Conservation (phyloP, 2,329 filamentous ascomycete genomes). For the Fusarium armeniacum region DNA sequence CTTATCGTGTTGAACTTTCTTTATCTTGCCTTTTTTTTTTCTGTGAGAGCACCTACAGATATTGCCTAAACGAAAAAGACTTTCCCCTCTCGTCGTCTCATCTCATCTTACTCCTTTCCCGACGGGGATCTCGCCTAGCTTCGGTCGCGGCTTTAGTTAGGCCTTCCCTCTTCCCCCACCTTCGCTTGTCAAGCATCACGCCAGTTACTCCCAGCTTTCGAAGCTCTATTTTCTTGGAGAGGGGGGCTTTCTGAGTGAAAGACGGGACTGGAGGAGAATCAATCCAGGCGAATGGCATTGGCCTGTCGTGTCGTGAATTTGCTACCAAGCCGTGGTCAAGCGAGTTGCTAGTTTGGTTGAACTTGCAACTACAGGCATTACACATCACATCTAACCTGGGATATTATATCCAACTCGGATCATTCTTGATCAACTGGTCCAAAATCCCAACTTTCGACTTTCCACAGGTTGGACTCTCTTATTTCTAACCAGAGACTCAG, state of each 20-base stretch:
- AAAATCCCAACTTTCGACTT: background rate
- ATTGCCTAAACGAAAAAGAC: slow-evolving; percentile 10
- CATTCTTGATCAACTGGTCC: slow-evolving; percentile 2
- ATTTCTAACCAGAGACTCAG: background rate
- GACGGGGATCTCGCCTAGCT: slow-evolving; percentile 18
- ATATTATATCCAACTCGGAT: slow-evolving; percentile 32
- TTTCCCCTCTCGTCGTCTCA: slow-evolving; percentile 11
- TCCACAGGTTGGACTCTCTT: background rate
- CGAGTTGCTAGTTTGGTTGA: slow-evolving; percentile 9
- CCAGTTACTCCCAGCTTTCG: slow-evolving; percentile 27
- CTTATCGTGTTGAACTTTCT: slow-evolving; percentile 4
- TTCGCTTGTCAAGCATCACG: slow-evolving; percentile 40
- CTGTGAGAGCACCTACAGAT: background rate
- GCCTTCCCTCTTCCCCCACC: slow-evolving; percentile 27
- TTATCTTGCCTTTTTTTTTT: background rate
- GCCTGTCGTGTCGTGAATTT: background rate
- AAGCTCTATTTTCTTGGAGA: slow-evolving; percentile 13
- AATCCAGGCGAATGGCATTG: background rate
- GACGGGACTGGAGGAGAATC: background rate
- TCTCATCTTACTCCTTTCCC: slow-evolving; percentile 20
- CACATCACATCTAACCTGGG: background rate
- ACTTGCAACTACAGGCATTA: slow-evolving; percentile 20
- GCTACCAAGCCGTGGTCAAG: slow-evolving; percentile 3
- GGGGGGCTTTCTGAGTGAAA: background rate
- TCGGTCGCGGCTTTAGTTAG: slow-evolving; percentile 26